phyloP scores from a whole-genome alignment of 805 yeast genomes.

The Lachancea thermotolerans region DNA sequence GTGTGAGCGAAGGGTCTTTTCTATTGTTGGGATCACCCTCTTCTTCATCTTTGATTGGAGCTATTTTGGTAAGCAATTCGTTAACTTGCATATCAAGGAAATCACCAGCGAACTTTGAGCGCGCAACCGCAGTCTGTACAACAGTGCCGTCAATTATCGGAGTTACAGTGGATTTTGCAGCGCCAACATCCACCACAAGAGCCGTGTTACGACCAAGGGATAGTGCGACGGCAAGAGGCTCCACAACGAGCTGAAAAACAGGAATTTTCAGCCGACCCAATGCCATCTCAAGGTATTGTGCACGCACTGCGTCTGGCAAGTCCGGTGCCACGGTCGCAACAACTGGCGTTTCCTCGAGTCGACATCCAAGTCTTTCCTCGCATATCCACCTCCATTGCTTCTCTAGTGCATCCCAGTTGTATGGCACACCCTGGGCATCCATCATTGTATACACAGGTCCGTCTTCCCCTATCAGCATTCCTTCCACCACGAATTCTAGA shows the following conservation, averaged over 20 bases:
- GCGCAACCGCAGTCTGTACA: conserved; percentile 55
- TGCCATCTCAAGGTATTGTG: conserved; percentile 61
- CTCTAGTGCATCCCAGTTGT: conserved; percentile 66
- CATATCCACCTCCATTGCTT: conserved; percentile 65
- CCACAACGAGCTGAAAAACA: conserved; percentile 63
- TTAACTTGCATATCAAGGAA: conserved; percentile 62
- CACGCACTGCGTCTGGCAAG: conserved; percentile 36
- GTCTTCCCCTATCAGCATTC: conserved; percentile 23
- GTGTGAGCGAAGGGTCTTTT: conserved; percentile 5
- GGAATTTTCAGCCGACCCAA: conserved; percentile 74
- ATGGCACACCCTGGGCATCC: conserved; percentile 52
- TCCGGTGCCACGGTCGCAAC: conserved; percentile 37
- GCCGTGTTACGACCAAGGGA: conserved; percentile 75
- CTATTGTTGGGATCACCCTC: not conserved
- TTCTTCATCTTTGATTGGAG: conserved; percentile 1
- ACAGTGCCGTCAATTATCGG: conserved; percentile 74
- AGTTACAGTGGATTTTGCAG: conserved; percentile 60
- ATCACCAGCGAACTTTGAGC: conserved; percentile 78
- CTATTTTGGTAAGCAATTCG: conserved; percentile 36
- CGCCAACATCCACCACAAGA: conserved; percentile 74
- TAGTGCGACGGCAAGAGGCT: conserved; percentile 71
- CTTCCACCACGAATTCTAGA: conserved; percentile 24
- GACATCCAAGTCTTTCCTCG: conserved; percentile 41
- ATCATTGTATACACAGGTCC: conserved; percentile 44
- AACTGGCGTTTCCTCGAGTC: conserved; percentile 59